Conservation (phyloP, 352 stramenopile species). For the Peronospora tabacina region DNA sequence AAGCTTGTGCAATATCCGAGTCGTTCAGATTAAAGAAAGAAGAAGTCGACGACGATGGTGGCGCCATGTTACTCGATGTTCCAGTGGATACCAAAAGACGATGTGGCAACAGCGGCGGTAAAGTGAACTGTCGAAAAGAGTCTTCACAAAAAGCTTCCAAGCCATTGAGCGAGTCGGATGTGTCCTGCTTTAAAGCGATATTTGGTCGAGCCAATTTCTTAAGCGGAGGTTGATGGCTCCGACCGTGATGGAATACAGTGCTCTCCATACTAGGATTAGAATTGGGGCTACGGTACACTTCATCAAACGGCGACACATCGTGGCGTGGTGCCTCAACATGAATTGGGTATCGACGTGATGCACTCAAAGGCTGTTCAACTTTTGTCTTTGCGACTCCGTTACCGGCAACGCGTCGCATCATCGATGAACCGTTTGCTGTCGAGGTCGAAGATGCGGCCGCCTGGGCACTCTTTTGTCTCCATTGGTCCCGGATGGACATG, state of each 20-base stretch:
- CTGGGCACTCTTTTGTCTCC: conserved; percentile 59
- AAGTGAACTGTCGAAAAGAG: conserved; percentile 38
- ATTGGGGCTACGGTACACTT: conserved; percentile 30
- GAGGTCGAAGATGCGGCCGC: conserved; percentile 14
- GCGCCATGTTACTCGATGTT: conserved; percentile 7
- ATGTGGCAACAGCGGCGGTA: conserved; percentile 40
- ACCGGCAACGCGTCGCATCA: conserved; percentile 30
- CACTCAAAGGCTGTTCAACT: conserved; percentile 16
- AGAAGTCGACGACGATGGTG: conserved; percentile 4
- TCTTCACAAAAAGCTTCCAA: conserved; percentile 52
- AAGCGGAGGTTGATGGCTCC: conserved; percentile 39
- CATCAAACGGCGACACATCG: conserved; percentile 9
- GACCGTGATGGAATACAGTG: conserved; percentile 19
- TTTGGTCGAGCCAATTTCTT: conserved; percentile 49
- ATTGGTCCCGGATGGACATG: conserved; percentile 57
- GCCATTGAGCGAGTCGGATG: conserved; percentile 20
- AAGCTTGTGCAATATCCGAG: conserved; percentile 11
- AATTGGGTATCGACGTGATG: conserved; percentile 8
- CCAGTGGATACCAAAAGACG: conserved; percentile 30
- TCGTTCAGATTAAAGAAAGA: conserved; percentile 22
- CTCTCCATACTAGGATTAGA: conserved; percentile 20
- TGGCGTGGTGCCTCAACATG: conserved; percentile 18
- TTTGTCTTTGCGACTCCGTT: conserved; percentile 43
- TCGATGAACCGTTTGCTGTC: background rate
- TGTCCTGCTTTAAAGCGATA: conserved; percentile 16